phyloP scores from a whole-genome alignment of 768 basidiomycete genomes.

The Suillus clintonianus region DNA sequence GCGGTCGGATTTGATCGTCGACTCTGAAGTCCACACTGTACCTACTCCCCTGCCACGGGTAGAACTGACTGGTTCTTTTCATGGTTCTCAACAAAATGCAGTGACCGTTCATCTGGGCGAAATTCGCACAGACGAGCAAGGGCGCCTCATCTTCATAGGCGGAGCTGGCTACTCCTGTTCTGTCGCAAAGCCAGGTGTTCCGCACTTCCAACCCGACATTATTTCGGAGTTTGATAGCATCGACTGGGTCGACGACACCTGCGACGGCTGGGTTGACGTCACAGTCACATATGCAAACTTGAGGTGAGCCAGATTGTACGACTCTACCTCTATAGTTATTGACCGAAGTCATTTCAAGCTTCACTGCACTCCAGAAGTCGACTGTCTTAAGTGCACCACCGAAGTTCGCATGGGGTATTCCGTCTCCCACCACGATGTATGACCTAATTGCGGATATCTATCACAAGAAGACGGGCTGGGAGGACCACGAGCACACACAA shows the following conservation, averaged over 20 bases:
- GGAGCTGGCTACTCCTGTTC: conserved; percentile 26
- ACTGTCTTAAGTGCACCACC: conserved; percentile 29
- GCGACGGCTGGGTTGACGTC: conserved; percentile 34
- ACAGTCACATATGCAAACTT: conserved; percentile 12
- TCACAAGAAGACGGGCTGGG: conserved; percentile 11
- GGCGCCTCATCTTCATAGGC: conserved; percentile 33
- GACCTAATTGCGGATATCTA: conserved; percentile 34
- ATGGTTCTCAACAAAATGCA: background rate
- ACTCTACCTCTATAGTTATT: background rate
- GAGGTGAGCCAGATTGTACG: background rate
- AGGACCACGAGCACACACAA: conserved; percentile 14
- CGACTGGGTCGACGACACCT: conserved; percentile 37
- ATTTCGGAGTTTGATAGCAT: conserved; percentile 31
- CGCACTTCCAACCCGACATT: conserved; percentile 24
- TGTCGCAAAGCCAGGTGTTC: conserved; percentile 12
- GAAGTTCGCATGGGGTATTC: conserved; percentile 32
- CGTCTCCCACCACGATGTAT: conserved; percentile 31
- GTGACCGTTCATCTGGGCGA: background rate
- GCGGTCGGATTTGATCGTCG: conserved; percentile 3
- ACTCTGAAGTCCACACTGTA: background rate
- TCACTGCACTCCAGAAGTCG: conserved; percentile 14
- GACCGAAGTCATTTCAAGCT: background rate
- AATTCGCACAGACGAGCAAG: conserved; percentile 10
- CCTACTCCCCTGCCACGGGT: background rate
- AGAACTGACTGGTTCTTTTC: background rate